Base-by-base conservation (phyloP, 1,139 yeast species). In the Kodamaea arcana region DNA sequence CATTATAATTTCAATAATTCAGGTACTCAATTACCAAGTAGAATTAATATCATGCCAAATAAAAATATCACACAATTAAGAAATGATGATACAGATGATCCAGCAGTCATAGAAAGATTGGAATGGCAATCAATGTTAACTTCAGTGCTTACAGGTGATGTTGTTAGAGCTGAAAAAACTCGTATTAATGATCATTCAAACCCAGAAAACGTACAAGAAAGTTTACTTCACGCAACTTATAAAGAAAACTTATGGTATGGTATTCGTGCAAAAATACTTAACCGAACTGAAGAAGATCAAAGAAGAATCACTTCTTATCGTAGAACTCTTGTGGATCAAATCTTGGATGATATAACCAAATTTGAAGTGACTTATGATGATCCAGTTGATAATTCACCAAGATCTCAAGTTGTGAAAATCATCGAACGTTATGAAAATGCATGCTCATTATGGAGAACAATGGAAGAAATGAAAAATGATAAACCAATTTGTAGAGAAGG, bases 111-210 rank as follows among this genome's bases (percentile, higher is more conserved):
- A 20, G 97, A 88, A 54, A 68, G 98, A 32, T 68, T 90, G 18
- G 97, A 90, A 60, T 92, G 98, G 98, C 97, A 92, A 56, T 78
- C 94, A 0, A 87, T 92, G 96, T 68, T 92, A 31, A 75, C 86
- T 3, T 76, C 92, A 4, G 98, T 92, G 2, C 70, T 92, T 26
- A 90, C 94, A 2, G 97, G 98, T 44, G 98, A 92, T 54, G 95
- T 92, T 32, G 88, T 92, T 15, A 75, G 82, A 27, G 83, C 94
- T 9, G 98, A 92, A 55, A 92, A 90, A 61, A 82, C 94, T 3
- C 83, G 90, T 51, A 70, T 92, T 35, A 80, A 78, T 27, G 58
- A 61, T 60, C 51, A 65, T 54, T 47, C 75, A 60, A 56, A 60
- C 50, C 58, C 61, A 1, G 60, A 60, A 28, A 64, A 65, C 37